Evolutionary conservation across 1,284 basidiomycete species (phyloP).

Genomic region (Peniophora sp.): DNA sequence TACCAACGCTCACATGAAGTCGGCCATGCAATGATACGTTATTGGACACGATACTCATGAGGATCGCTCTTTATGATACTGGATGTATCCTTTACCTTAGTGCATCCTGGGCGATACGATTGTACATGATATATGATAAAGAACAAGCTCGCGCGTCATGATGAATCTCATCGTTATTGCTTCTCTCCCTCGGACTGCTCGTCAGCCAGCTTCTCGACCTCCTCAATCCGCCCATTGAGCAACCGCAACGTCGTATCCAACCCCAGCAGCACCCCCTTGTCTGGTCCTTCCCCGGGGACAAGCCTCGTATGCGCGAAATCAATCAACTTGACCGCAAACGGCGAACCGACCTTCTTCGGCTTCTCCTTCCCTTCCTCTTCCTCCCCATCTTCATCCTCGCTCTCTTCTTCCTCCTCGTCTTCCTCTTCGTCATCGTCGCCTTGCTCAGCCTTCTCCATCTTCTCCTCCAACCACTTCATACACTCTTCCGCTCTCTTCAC

Average conservation of each 20-base stretch:
- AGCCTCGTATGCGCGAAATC: slow-evolving; percentile 89
- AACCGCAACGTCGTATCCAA: slow-evolving; percentile 56
- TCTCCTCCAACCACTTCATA: slow-evolving; percentile 28
- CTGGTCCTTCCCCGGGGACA: slow-evolving; percentile 68
- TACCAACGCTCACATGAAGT: too few relatives aligned
- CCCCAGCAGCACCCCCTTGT: slow-evolving; percentile 71
- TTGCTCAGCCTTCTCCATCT: slow-evolving; percentile 34
- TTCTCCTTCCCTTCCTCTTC: slow-evolving; percentile 28
- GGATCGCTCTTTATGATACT: too few relatives aligned
- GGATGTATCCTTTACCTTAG: too few relatives aligned
- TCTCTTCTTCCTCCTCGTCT: slow-evolving; percentile 21
- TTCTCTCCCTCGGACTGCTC: too few relatives aligned
- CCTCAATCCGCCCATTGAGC: slow-evolving; percentile 44
- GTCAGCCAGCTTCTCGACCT: slow-evolving; percentile 14
- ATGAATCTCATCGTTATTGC: too few relatives aligned
- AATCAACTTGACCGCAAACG: slow-evolving; percentile 73
- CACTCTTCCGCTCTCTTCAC: slow-evolving; percentile 32
- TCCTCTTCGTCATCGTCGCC: slow-evolving; percentile 28
- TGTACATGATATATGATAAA: too few relatives aligned
- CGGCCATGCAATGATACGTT: too few relatives aligned
- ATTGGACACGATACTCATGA: too few relatives aligned
- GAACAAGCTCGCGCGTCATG: too few relatives aligned
- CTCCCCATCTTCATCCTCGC: slow-evolving; percentile 28
- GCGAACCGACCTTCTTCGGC: slow-evolving; percentile 34
- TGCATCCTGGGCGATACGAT: too few relatives aligned